These are phyloP conservation scores for Danielia reshetovae DNA, from an alignment of 805 yeast genomes.

Conservation along the genomic window DNA sequence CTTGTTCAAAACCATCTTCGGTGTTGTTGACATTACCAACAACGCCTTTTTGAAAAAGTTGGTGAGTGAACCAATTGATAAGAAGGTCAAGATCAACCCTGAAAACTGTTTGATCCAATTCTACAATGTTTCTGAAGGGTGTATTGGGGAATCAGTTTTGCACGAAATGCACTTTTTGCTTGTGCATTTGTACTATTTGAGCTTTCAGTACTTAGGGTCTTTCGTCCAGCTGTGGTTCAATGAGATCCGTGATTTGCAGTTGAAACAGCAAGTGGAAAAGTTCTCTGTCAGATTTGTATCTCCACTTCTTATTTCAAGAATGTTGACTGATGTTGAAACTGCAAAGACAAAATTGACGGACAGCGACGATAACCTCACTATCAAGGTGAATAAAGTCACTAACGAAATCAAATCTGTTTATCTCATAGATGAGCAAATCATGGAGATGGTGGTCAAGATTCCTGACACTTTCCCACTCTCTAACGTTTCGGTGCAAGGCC, in stretches of 20 bases:
- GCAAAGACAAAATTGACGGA: constrained; percentile 32
- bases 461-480: constrained; percentile 79
- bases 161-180: constrained; percentile 39
- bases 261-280: constrained; percentile 56
- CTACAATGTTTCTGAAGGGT: constrained; percentile 20
- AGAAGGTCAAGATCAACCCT: constrained; percentile 10
- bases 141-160: constrained; percentile 17
- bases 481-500: constrained; percentile 71
- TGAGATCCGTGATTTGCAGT: constrained; percentile 62
- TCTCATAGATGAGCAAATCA: constrained; percentile 78
- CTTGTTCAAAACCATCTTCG: constrained; percentile 58
- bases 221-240: constrained; percentile 66
- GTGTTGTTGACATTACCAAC: constrained; percentile 43
- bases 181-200: constrained; percentile 48
- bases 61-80: constrained; percentile 12
- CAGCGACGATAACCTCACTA: constrained; percentile 45
- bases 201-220: constrained; percentile 52
- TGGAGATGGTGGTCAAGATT: constrained; percentile 72
- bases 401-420: constrained; percentile 72
- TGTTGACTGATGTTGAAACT: constrained; percentile 47
- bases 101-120: constrained; percentile 16
- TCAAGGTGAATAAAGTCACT: constrained; percentile 56
- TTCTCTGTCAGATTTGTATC: constrained; percentile 62
- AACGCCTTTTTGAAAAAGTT: constrained; percentile 19
- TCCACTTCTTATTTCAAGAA: constrained; percentile 56